Base-by-base conservation (phyloP, 805 yeast genomes). In the Clavispora phyllophila region DNA sequence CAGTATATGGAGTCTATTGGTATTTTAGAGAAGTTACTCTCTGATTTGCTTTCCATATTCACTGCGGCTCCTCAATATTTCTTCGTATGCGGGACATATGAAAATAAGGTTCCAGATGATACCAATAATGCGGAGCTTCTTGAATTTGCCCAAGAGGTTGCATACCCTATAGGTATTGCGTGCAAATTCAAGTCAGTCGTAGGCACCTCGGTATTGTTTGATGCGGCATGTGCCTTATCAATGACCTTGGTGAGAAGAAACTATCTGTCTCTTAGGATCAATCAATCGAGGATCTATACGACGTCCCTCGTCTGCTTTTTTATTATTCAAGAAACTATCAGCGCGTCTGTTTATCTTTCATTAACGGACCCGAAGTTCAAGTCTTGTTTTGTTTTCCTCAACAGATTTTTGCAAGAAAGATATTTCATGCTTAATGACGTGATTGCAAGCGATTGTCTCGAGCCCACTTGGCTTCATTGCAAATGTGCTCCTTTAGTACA, bases 361-460 rank as follows among this genome's bases (percentile, higher is more conserved):
- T 53, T 69, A 10, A 55, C 67, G 0, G 67, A 68, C 42, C 47
- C 65, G 5, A 63, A 60, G 36, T 68, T 68, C 50, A 67, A 65
- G 42, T 54, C 65, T 5, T 59, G 60, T 33, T 65, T 70, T 42
- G 38, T 65, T 9, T 62, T 68, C 39, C 55, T 68, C 36, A 63
- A 66, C 47, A 56, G 57, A 19, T 67, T 66, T 41, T 46, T 68
- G 34, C 54, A 55, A 31, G 54, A 54, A 36, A 50, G 70, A 36
- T 58, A 60, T 14, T 45, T 55, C 12, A 37, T 50, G 26, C 14
- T 29, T 10, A 5, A 12, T 29, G 33, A n/a, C 15, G 5, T 13
- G 6, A 5, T 6, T 9, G 20, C 19, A 9, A 15, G 13, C 7
- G 7, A 13, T 9, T 15, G 19, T 17, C 9, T 29, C n/a, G 32